A percentile compares a stretch with the other conserved stretches of the same genome.
phyloP scores from a whole-genome alignment of 345 rosid genomes.

The Erodium maritimum region DNA sequence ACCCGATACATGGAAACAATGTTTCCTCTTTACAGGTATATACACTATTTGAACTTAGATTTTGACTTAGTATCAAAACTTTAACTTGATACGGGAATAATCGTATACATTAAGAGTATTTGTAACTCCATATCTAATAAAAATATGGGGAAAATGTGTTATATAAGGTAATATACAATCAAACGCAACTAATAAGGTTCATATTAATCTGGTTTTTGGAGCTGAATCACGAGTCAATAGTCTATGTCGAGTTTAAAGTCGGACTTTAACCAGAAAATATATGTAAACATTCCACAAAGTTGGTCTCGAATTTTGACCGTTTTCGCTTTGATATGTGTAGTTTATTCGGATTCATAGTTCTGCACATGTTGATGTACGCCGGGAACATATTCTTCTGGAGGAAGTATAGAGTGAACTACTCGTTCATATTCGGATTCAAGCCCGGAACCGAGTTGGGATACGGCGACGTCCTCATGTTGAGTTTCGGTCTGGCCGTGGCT shows the following conservation, averaged over 20 bases:
- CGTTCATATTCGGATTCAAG: slow-evolving; percentile 74
- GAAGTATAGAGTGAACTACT: slow-evolving; percentile 50
- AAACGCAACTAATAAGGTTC: no score
- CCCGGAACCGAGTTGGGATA: slow-evolving; percentile 56
- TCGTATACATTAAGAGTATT: no score
- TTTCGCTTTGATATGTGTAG: slow-evolving; percentile 24
- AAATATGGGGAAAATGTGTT: no score
- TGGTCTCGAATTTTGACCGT: neutral
- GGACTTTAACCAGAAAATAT: neutral
- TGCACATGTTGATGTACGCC: slow-evolving; percentile 59
- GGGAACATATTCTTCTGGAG: slow-evolving; percentile 62
- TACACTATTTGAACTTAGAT: neutral
- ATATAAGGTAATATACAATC: no score
- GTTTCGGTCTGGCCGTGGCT: slow-evolving; percentile 43
- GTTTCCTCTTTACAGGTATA: slow-evolving; percentile 67
- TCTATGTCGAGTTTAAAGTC: no score
- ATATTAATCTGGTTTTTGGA: no score
- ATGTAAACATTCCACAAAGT: no score
- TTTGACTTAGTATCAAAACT: no score
- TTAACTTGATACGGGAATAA: no score
- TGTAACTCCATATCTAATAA: no score
- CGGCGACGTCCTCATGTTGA: slow-evolving; percentile 45
- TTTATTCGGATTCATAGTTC: slow-evolving; percentile 48
- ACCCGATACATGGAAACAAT: slow-evolving; percentile 57
- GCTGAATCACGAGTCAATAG: no score